Percentiles rank a stretch among this genome's conserved stretches.
Conservation (phyloP, 352 stramenopile genomes). For the Lagenidium sp. region DNA sequence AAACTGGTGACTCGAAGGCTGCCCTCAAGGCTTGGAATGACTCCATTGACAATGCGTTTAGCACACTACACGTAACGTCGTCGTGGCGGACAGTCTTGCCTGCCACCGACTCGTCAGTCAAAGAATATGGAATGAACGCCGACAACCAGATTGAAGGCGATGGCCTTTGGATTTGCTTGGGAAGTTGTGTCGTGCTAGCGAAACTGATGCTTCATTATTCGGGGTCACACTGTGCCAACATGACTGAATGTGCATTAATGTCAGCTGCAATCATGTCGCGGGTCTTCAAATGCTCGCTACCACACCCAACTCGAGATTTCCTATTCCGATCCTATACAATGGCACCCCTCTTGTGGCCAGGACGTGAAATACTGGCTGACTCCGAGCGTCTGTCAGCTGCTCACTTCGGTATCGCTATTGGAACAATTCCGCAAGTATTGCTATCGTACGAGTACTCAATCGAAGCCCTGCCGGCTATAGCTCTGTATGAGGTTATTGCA, state of each 20-base stretch:
- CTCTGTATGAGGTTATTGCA: conserved; percentile 40
- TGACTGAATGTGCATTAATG: conserved; percentile 59
- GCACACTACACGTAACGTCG: conserved; percentile 27
- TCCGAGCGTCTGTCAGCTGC: conserved; percentile 28
- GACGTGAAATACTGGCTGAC: conserved; percentile 33
- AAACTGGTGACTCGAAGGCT: conserved; percentile 19
- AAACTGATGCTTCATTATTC: conserved; percentile 51
- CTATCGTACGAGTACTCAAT: conserved; percentile 40
- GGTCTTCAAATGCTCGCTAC: conserved; percentile 48
- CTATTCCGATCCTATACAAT: conserved; percentile 53
- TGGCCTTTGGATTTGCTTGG: conserved; percentile 38
- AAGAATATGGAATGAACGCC: neutral
- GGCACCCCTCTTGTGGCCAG: conserved; percentile 45
- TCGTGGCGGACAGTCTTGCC: conserved; percentile 45
- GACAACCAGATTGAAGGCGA: conserved; percentile 35
- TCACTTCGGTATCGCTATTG: conserved; percentile 23
- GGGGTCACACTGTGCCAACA: conserved; percentile 18
- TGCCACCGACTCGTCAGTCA: conserved; percentile 12
- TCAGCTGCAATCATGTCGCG: conserved; percentile 41
- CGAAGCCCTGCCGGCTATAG: conserved; percentile 44
- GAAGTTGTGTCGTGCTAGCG: conserved; percentile 35
- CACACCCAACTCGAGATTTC: conserved; percentile 45
- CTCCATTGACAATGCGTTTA: conserved; percentile 65
- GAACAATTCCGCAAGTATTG: conserved; percentile 36
- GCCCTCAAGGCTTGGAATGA: conserved; percentile 68